phyloP scores from a whole-genome alignment of 2,329 filamentous ascomycete species.

The Aureobasidium musti region DNA sequence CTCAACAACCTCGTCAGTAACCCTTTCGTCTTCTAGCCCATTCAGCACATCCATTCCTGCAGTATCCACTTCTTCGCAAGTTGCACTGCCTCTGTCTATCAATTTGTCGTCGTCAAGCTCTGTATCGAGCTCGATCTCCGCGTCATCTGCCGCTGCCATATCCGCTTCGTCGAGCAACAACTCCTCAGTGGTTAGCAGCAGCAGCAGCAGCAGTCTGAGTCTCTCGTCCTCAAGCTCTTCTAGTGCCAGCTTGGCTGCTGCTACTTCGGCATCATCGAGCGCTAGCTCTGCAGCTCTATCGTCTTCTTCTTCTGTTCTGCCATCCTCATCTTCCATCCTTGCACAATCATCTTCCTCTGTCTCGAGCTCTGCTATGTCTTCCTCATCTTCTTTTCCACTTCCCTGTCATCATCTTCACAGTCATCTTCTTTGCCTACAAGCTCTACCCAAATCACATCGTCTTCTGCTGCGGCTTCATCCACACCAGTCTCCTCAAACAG shows the following conservation, averaged over 20 bases:
- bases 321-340: neutral
- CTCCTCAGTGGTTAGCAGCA: neutral
- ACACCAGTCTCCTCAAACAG: neutral
- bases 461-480: neutral
- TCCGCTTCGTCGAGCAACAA: neutral
- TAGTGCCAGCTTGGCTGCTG: neutral
- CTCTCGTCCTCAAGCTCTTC: neutral
- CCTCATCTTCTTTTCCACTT: neutral
- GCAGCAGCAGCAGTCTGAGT: neutral
- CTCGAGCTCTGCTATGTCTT: neutral
- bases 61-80: neutral
- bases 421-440: neutral
- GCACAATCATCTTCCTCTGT: neutral
- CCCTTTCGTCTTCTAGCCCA: slow-evolving; percentile 3
- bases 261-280: neutral
- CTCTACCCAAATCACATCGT: neutral
- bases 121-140: neutral
- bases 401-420: neutral
- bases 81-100: slow-evolving; percentile 8
- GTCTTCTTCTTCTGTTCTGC: neutral
- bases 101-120: neutral
- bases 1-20: slow-evolving; percentile 22
- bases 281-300: neutral
- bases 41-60: slow-evolving; percentile 13
- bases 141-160: neutral